Base-by-base conservation (phyloP, 345 rosid species). In the Trapa bicornis region DNA sequence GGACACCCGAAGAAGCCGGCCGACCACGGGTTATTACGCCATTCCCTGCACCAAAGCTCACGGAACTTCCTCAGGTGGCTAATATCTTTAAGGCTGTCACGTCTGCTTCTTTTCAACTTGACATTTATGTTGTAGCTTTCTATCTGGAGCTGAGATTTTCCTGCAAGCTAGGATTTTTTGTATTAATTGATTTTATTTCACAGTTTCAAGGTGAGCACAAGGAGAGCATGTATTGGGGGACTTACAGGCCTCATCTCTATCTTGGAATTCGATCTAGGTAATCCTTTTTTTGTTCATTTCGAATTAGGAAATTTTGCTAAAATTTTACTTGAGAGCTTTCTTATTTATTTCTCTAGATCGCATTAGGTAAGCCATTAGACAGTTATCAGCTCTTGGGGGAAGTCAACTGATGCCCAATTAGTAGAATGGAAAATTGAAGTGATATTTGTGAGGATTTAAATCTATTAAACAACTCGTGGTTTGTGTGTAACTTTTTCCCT, bases 141-240 rank as follows among this genome's bases (percentile, higher is more conserved):
- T 66, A 15, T 66, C 47, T 33, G n/a, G 38, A 33, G 68, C 12
- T 52, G 13, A 47, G 22, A 67, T 36, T 64, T 50, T 39, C 56
- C 67, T 39, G 42, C 68, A 29, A 39, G 64, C 66, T 42, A 67
- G 72, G 38, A 5, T 22, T 68, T 15, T 67, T 64, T 42, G 35
- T 36, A 7, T 39, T 13, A 39, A 54, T 67, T 52, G 22, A 48
- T 66, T 69, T 36, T 15, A 14, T 50, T 73, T 72, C 67, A 56
- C 75, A 92, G 97, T 93, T 90, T 81, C 89, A 85, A 82, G 96
- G 96, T 33, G 92, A 83, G 65, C 98, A 90, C 38, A 84, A 73
- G 68, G 87, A 90, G 78, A 82, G 89, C 81, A 84, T 90, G 72
- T 85, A 93, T 61, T 85, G 98, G 98, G 98, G 91, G 75, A 88